phyloP scores from a whole-genome alignment of 2,329 filamentous ascomycete genomes.

The Beauveria sp. region DNA sequence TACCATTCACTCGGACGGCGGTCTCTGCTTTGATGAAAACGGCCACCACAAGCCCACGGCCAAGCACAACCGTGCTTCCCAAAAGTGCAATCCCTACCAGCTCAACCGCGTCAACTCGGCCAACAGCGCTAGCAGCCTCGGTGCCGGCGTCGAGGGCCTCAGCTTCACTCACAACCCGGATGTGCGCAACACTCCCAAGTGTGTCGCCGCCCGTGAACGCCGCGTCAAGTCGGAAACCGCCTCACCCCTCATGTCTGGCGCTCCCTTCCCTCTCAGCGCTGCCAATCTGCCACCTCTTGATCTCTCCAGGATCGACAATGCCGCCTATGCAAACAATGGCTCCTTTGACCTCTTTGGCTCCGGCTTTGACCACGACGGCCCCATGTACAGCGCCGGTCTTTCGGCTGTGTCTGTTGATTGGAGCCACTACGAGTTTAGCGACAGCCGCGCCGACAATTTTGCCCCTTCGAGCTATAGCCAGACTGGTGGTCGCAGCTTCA shows the following conservation, averaged over 20 bases:
- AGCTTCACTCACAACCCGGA: conserved; percentile 28
- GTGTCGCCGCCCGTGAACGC: conserved; percentile 37
- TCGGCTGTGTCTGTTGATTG: conserved; percentile 44
- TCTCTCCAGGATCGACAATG: conserved; percentile 47
- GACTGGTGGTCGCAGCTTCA: conserved; percentile 42
- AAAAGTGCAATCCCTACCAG: conserved; percentile 56
- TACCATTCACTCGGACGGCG: conserved; percentile 53
- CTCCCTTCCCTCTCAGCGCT: conserved; percentile 45
- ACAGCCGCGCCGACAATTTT: conserved; percentile 40
- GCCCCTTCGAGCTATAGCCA: conserved; percentile 49
- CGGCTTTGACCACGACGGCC: conserved; percentile 44
- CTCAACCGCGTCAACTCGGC: conserved; percentile 52
- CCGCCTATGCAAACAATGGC: conserved; percentile 37
- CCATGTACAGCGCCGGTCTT: conserved; percentile 55
- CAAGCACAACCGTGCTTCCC: conserved; percentile 52
- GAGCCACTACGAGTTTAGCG: conserved; percentile 39
- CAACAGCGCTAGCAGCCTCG: conserved; percentile 43
- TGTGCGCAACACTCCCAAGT: conserved; percentile 25
- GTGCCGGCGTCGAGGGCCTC: conserved; percentile 34
- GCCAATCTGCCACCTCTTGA: conserved; percentile 51
- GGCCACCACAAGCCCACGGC: conserved; percentile 56
- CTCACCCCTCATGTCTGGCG: conserved; percentile 47
- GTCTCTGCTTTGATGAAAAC: conserved; percentile 54
- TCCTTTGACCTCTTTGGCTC: conserved; percentile 46
- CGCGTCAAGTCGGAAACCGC: conserved; percentile 54